Conservation (phyloP, 2,329 filamentous ascomycete species). For the Apiospora kogelbergensis region DNA sequence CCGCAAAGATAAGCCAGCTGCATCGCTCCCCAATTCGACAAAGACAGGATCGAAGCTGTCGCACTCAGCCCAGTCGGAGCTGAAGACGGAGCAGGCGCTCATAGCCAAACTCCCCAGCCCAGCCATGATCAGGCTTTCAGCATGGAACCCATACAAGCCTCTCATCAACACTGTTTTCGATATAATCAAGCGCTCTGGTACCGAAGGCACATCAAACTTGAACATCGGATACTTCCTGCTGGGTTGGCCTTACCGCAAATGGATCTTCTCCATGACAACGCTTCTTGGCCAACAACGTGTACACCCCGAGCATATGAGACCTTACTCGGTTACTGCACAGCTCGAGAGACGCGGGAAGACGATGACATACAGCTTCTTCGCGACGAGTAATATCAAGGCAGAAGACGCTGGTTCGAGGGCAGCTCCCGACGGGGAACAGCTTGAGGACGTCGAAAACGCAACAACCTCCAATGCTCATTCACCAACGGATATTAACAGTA, state of each 20-base stretch:
- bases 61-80: constrained; percentile 13
- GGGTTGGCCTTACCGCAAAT: constrained; percentile 32
- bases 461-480: neutral
- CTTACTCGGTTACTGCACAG: constrained; percentile 38
- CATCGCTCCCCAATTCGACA: neutral
- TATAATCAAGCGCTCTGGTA: constrained; percentile 32
- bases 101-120: constrained; percentile 11
- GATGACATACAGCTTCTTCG: constrained; percentile 41
- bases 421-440: neutral
- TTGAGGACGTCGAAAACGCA: neutral
- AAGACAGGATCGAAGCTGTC: neutral
- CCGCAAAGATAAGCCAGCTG: constrained; percentile 21
- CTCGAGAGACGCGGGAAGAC: constrained; percentile 40
- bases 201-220: constrained; percentile 31
- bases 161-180: constrained; percentile 33
- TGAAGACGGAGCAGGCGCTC: constrained; percentile 2
- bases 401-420: neutral
- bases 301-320: constrained; percentile 40
- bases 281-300: constrained; percentile 32
- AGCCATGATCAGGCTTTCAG: constrained; percentile 19
- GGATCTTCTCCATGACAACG: constrained; percentile 33
- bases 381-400: constrained; percentile 10
- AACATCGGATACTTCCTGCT: constrained; percentile 31
- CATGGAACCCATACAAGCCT: constrained; percentile 34
- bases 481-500: neutral